Evolutionary conservation across 768 basidiomycete genomes (phyloP).

Genomic region (Amanita rubescens): DNA sequence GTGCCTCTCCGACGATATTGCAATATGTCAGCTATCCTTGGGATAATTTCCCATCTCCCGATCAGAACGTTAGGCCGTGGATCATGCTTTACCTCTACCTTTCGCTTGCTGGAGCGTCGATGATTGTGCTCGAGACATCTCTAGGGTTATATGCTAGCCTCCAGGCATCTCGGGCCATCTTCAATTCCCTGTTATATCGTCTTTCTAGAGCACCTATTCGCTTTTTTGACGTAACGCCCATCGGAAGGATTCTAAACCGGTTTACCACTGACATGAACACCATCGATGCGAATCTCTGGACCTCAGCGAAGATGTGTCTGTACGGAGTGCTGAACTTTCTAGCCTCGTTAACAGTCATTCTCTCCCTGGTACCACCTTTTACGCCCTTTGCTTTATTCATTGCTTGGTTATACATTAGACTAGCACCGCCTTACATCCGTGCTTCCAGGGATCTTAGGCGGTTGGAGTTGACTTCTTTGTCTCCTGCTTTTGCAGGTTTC

Average conservation of each 20-base stretch:
- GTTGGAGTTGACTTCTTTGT: slow-evolving; percentile 58
- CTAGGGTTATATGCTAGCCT: slow-evolving; percentile 65
- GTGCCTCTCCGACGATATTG: slow-evolving; percentile 15
- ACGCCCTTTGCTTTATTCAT: slow-evolving; percentile 61
- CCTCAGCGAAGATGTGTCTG: slow-evolving; percentile 47
- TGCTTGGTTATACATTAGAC: slow-evolving; percentile 58
- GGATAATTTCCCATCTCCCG: slow-evolving; percentile 49
- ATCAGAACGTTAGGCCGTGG: slow-evolving; percentile 57
- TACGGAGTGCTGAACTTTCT: slow-evolving; percentile 53
- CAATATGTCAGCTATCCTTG: slow-evolving; percentile 30
- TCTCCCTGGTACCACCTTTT: slow-evolving; percentile 56
- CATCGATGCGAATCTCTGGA: slow-evolving; percentile 57
- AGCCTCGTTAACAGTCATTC: slow-evolving; percentile 57
- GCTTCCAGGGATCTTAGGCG: slow-evolving; percentile 62
- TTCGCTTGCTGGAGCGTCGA: slow-evolving; percentile 48
- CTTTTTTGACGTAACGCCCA: slow-evolving; percentile 69
- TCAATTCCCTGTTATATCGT: slow-evolving; percentile 43
- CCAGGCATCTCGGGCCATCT: slow-evolving; percentile 57
- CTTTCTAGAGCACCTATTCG: slow-evolving; percentile 57
- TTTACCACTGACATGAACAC: slow-evolving; percentile 74
- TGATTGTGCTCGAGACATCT: slow-evolving; percentile 46
- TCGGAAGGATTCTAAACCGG: slow-evolving; percentile 73
- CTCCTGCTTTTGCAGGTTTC: slow-evolving; percentile 67
- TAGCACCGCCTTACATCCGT: slow-evolving; percentile 53
- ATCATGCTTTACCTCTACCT: slow-evolving; percentile 56